Evolutionary conservation across 1,139 yeast genomes (phyloP), one percentile per base, ranked within the genome.

Genomic region (Suhomyces kunorum): DNA sequence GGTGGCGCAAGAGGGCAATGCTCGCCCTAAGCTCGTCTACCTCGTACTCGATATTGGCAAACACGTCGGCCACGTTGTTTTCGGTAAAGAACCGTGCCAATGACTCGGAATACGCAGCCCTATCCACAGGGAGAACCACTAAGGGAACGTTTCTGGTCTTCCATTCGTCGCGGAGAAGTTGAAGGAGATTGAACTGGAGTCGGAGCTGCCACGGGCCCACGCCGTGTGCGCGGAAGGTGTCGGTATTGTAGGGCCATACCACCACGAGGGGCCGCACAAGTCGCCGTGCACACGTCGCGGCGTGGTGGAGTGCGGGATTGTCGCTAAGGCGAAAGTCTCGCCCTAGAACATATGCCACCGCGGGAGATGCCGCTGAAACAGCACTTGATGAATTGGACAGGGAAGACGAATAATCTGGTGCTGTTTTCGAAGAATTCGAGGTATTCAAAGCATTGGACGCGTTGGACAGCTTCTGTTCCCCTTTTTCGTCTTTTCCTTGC

Each of bases 1-100:
- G 40, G 9, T 38, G 40, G 4, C 46, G 45, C 18, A 57, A 43
- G 12, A 69, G 47, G 6, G 44, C 45, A 11, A 60, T 50, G 31
- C 64, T 68, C 20, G 75, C 61, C 22, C 69, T 57, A 36, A 76
- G 47, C 50, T 78, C 83, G 50, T 78, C 82, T 17, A 70, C 70
- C 51, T 76, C 82, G 51, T 76, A 78, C 49, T 71, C 71, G 26
- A 70, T 55, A 49, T 76, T 76, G 27, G 71, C 63, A 44, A 57
- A 70, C 6, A 76, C 53, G 18, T 68, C 62, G n/a, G 53, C 42
- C 13, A 63, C 49, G 5, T 61, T 46, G 45, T 67, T 46, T 19
- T 58, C 48, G 14, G 49, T 44, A 36, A 64, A 46, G 27, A 61
- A 56, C 6, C 55, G 37, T n/a, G 56, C 47, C 46, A 73, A 56